phyloP scores from a whole-genome alignment of 495 filamentous ascomycete genomes.

The Jackrogersella minutella region DNA sequence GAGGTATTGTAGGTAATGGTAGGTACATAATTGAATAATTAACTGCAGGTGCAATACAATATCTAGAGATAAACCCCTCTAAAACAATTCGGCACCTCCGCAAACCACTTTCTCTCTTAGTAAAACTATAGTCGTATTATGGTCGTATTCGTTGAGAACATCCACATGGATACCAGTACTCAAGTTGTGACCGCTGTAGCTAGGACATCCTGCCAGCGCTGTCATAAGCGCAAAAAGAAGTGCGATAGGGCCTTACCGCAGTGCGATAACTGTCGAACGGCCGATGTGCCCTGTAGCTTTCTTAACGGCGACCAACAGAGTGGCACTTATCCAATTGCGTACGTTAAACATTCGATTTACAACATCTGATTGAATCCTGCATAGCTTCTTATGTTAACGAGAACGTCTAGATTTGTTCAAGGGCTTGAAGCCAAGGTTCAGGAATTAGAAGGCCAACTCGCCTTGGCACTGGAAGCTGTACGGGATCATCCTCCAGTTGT shows the following conservation, averaged over 20 bases:
- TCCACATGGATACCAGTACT: constrained; percentile 21
- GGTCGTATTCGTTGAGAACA: neutral
- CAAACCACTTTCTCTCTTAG: neutral
- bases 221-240: constrained; percentile 51
- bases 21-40: no score
- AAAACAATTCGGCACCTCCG: neutral
- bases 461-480: constrained; percentile 6
- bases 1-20: no score
- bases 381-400: neutral
- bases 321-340: constrained; percentile 51
- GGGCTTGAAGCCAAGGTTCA: constrained; percentile 44
- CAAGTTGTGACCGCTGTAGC: constrained; percentile 29
- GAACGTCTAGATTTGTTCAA: constrained; percentile 45
- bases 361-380: neutral
- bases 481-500: neutral
- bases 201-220: constrained; percentile 48
- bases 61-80: no score
- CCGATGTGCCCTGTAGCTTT: constrained; percentile 49
- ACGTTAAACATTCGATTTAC: constrained; percentile 19
- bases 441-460: constrained; percentile 43
- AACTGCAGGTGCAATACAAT: no score
- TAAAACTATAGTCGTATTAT: neutral
- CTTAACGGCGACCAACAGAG: constrained; percentile 48
- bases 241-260: constrained; percentile 49
- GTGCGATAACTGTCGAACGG: constrained; percentile 47